Conservation (phyloP, 305 asterid species). For the Ajuga reptans region DNA sequence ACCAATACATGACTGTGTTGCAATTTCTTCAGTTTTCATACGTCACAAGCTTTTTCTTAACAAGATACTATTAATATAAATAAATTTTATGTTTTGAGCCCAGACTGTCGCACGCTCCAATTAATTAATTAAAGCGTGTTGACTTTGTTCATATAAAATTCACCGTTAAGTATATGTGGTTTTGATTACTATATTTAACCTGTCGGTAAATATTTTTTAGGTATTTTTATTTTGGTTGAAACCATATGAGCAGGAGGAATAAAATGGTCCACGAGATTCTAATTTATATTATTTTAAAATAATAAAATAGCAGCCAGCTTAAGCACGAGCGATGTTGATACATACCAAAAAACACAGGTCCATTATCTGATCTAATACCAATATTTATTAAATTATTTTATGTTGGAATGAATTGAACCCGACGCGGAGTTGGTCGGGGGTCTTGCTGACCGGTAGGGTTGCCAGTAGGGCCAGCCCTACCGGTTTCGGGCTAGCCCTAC, state of each 20-base stretch:
- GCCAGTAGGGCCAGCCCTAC: too few relatives aligned
- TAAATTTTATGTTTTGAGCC: too few relatives aligned
- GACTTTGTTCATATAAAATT: neutral
- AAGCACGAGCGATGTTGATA: conserved; percentile 31
- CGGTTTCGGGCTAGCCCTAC: too few relatives aligned
- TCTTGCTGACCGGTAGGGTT: too few relatives aligned
- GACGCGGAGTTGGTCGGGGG: too few relatives aligned
- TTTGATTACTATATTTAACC: conserved; percentile 4
- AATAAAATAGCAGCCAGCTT: neutral
- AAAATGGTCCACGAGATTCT: conserved; percentile 19
- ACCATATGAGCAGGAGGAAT: neutral
- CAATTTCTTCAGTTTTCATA: too few relatives aligned
- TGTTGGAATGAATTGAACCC: too few relatives aligned
- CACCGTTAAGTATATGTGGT: conserved; percentile 1
- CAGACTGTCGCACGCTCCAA: conserved; percentile 27
- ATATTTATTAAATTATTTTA: too few relatives aligned
- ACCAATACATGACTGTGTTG: too few relatives aligned
- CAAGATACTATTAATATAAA: too few relatives aligned
- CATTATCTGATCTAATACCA: neutral
- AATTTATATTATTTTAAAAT: neutral
- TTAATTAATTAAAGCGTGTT: conserved; percentile 22
- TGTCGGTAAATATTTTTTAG: neutral
- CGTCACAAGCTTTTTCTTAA: too few relatives aligned
- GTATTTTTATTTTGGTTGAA: neutral
- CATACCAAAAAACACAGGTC: neutral